Evolutionary conservation across 2,329 filamentous ascomycete species (phyloP), one percentile per base, ranked within the genome.

Genomic region (Penicillium griseofulvum): DNA sequence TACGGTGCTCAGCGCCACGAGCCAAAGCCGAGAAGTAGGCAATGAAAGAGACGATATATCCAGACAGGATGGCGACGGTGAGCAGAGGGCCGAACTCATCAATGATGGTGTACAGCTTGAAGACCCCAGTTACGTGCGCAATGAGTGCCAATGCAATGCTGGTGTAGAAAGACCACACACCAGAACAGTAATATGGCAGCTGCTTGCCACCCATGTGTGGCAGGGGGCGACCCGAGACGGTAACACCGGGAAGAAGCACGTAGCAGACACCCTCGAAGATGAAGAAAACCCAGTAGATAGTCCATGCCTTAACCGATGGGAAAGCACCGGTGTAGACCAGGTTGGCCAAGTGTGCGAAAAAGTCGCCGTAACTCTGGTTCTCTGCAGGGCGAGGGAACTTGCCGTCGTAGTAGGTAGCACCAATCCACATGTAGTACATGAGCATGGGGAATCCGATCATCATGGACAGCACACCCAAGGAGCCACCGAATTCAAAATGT

Each of bases 391-490:
- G 76, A 16, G 94, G 94, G 49, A 95, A 80, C 60, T 89, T 86
- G 65, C 93, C 93, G 70, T 91, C 80, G 77, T 97, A 99, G 78
- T 93, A 96, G 47, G 87, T 92, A 33, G 93, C 89, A 48, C 94
- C 94, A 74, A 96, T 87, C 92, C 92, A 97, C 92, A 99, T 96
- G 78, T 97, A 97, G 83, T 90, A 97, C 93, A 97, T 97, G 66
- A 99, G 83, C 36, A 87, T 59, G n/a, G 94, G 94, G 76, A 97
- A 99, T 43, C 88, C 85, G 59, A 91, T 82, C 91, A 97, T 97
- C 84, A 97, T 91, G 63, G 83, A 79, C 16, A 83, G 76, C 39
- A 92, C 88, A 52, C 94, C 93, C n/a, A 82, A 71, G 3, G 90
- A 87, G 55, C 94, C 94, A 60, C 93, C 93, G 70, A 97, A 99